phyloP scores from a whole-genome alignment of 2,329 filamentous ascomycete species.

The Sordariomycetes sp. region DNA sequence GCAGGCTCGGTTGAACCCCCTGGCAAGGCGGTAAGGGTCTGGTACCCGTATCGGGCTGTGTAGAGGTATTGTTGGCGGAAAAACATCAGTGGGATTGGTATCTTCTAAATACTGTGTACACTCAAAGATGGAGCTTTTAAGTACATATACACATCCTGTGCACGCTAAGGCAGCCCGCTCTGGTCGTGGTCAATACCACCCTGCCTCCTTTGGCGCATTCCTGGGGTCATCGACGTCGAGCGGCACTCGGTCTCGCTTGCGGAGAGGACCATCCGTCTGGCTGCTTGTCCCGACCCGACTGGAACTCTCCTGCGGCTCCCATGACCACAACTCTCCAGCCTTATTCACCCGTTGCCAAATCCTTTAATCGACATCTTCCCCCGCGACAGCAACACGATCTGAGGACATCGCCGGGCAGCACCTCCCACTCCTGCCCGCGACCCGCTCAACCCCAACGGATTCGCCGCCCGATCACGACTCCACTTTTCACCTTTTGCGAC shows the following conservation, averaged over 20 bases:
- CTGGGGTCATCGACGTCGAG: too few species aligned
- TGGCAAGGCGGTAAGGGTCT: too few species aligned
- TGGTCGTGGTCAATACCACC: not conserved
- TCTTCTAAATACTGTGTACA: not conserved
- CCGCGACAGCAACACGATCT: not conserved
- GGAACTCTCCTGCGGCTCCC: not conserved
- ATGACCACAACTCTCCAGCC: not conserved
- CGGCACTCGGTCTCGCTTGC: too few species aligned
- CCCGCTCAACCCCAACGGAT: not conserved
- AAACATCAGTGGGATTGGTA: not conserved
- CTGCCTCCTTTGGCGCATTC: not conserved
- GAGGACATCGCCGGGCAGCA: not conserved
- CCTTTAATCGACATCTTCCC: not conserved
- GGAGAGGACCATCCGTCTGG: not conserved
- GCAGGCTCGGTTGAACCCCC: too few species aligned
- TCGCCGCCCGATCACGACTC: not conserved
- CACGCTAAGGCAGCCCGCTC: not conserved
- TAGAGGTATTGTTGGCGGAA: too few species aligned
- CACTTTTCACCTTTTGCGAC: not conserved
- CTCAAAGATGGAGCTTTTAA: not conserved
- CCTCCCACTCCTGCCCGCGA: not conserved
- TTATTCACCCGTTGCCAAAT: not conserved
- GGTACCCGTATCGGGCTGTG: too few species aligned
- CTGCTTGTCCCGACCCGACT: not conserved
- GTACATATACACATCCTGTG: not conserved